phyloP scores from a whole-genome alignment of 139 green algal species.

The Chlamydomonas schloesseri region DNA sequence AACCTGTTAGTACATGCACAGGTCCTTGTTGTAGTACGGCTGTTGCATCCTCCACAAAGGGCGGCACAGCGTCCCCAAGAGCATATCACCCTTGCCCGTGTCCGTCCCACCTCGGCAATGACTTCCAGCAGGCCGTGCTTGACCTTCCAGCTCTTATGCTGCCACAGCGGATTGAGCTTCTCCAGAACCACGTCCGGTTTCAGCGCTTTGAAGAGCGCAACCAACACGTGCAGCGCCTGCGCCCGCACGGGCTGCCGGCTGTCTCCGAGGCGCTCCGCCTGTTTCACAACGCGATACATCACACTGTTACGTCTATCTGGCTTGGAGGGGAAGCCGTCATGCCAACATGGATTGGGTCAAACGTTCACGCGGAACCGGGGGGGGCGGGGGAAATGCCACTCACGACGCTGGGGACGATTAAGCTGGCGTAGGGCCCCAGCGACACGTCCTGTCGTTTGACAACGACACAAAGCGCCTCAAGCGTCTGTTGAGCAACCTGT shows the following conservation, averaged over 20 bases:
- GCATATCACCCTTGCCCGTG: too few relatives aligned
- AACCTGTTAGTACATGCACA: neutral
- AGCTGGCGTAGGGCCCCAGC: constrained; percentile 34
- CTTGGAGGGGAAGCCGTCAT: too few relatives aligned
- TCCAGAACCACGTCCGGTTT: constrained; percentile 50
- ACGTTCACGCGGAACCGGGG: too few relatives aligned
- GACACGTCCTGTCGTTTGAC: constrained; percentile 12
- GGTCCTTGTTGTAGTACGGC: neutral
- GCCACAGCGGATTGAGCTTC: constrained; percentile 58
- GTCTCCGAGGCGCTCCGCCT: constrained; percentile 66
- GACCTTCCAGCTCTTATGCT: constrained; percentile 63
- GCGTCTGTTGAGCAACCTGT: constrained; percentile 48
- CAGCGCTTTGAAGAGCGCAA: constrained; percentile 42
- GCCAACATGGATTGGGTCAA: too few relatives aligned
- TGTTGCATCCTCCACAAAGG: too few relatives aligned
- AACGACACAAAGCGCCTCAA: constrained; percentile 46
- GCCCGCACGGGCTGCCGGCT: constrained; percentile 61
- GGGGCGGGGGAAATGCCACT: neutral
- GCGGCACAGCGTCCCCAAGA: too few relatives aligned
- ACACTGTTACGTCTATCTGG: too few relatives aligned
- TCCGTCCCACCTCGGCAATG: constrained; percentile 54
- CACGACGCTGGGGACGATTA: constrained; percentile 55
- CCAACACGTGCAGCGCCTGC: constrained; percentile 61
- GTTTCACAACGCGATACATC: neutral
- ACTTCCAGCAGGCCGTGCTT: constrained; percentile 69